Base-by-base conservation (phyloP, 345 rosid species). In the Eucalyptus shirleyi region DNA sequence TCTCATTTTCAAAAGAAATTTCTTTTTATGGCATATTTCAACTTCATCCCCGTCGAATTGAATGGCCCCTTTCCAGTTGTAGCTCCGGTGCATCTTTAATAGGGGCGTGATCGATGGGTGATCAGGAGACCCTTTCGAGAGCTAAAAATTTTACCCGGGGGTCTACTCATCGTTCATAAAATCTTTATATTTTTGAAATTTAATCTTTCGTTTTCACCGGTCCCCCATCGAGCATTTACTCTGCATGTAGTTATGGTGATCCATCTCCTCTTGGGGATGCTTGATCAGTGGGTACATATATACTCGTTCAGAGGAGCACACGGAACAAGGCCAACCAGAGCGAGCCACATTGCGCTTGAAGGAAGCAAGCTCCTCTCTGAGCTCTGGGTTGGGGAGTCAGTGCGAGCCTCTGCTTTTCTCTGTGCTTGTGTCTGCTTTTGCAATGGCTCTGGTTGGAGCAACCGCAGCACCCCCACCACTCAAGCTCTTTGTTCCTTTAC, bases 291-390 rank as follows among this genome's bases (percentile, higher is more conserved):
- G 45, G 85, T 40, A 12, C 85, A 40, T 40, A 77, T 77, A 23
- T 40, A 26, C 16, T 40, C 85, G 85, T 23, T 40, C 85, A 21
- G 83, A 77, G 83, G 15, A 50, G 56, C 94, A 89, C 95, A 90
- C 88, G 92, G 87, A 92, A 86, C 93, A 91, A 94, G 96, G 88
- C 96, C 96, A 95, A 90, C 92, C 94, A 90, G 89, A 62, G 91
- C 88, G 62, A 93, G 93, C 95, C 95, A 93, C 93, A 91, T 93
- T 89, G 91, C 90, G 88, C 85, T 77, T 40, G 91, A 67, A 89
- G 86, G 88, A 89, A 92, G 87, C 67, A 88, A 88, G 50, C 65
- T 34, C 21, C 30, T 26, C 30, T 49, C 44, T 50, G 47, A 17
- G 28, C 59, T 82, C 59, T 82, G 69, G 23, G n/a, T 44, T 49